Evolutionary conservation across 352 stramenopile genomes (phyloP).

Genomic region (Globisporangium abappressorium): DNA sequence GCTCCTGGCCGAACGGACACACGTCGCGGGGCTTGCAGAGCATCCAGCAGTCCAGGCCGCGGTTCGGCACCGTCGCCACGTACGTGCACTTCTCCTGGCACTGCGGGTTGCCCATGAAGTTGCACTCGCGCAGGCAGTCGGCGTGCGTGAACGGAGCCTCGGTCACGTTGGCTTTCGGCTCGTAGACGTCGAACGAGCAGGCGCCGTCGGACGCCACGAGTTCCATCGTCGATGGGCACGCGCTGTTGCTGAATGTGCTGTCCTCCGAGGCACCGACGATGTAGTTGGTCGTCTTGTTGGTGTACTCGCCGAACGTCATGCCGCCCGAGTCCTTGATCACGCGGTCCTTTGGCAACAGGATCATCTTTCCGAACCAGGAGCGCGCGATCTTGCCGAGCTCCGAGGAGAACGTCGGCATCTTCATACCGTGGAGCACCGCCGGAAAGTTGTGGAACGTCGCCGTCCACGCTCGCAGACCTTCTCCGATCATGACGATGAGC

Average conservation of each 20-base stretch:
- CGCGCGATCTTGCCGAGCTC: constrained; percentile 13
- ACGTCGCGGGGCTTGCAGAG: constrained; percentile 17
- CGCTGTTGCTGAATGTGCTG: constrained; percentile 14
- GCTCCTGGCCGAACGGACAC: constrained; percentile 10
- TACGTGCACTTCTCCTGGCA: constrained; percentile 19
- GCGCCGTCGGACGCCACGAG: constrained; percentile 17
- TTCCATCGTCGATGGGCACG: constrained; percentile 13
- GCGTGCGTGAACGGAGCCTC: constrained; percentile 15
- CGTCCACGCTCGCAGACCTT: constrained; percentile 19
- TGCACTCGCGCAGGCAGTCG: constrained; percentile 24
- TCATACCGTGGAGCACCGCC: constrained; percentile 21
- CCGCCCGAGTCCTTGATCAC: constrained; percentile 13
- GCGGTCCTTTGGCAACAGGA: constrained; percentile 22
- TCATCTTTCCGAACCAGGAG: constrained; percentile 15
- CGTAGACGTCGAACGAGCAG: constrained; percentile 3
- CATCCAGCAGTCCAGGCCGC: constrained; percentile 29
- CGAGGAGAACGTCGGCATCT: constrained; percentile 20
- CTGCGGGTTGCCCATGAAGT: constrained; percentile 16
- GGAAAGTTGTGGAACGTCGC: constrained; percentile 10
- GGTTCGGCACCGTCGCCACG: constrained; percentile 15
- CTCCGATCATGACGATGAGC: constrained; percentile 29
- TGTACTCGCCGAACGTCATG: constrained; percentile 20
- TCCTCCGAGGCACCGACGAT: constrained; percentile 6
- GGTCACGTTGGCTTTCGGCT: background rate
- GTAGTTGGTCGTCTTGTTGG: constrained; percentile 17